Evolutionary conservation across 1,284 basidiomycete species (phyloP).

Genomic region (Puccinia horiana): DNA sequence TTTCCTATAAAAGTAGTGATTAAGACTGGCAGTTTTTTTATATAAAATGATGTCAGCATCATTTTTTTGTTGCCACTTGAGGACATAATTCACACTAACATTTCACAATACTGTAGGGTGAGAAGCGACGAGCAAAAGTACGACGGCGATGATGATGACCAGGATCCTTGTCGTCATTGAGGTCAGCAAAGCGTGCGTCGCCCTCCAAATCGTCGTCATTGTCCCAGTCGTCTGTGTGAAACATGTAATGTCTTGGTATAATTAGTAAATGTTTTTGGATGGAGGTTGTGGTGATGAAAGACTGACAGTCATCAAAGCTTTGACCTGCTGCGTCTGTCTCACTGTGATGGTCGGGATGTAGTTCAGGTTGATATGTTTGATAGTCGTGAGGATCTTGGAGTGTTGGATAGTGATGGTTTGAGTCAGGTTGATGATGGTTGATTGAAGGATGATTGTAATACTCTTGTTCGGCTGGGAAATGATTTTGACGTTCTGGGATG

Average conservation of each 20-base stretch:
- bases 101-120: constrained; percentile 46
- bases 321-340: constrained; percentile 37
- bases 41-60: background rate
- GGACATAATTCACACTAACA: constrained; percentile 1
- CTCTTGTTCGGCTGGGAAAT: background rate
- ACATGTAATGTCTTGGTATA: background rate
- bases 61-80: background rate
- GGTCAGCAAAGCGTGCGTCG: constrained; percentile 35
- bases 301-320: constrained; percentile 46
- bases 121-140: constrained; percentile 39
- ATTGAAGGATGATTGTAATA: background rate
- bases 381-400: background rate
- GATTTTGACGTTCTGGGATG: background rate
- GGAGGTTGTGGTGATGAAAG: background rate
- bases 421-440: background rate
- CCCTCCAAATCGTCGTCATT: constrained; percentile 49
- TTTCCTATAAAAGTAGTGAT: constrained; percentile 44
- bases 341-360: constrained; percentile 10
- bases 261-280: background rate
- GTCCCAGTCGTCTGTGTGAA: constrained; percentile 42
- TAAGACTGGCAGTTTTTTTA: background rate
- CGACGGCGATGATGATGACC: constrained; percentile 36
- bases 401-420: background rate
- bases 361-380: background rate
- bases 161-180: constrained; percentile 13